These are phyloP conservation scores for Alternaria metachromatica DNA, from an alignment of 2,329 filamentous ascomycete species.

Conservation along the genomic window DNA sequence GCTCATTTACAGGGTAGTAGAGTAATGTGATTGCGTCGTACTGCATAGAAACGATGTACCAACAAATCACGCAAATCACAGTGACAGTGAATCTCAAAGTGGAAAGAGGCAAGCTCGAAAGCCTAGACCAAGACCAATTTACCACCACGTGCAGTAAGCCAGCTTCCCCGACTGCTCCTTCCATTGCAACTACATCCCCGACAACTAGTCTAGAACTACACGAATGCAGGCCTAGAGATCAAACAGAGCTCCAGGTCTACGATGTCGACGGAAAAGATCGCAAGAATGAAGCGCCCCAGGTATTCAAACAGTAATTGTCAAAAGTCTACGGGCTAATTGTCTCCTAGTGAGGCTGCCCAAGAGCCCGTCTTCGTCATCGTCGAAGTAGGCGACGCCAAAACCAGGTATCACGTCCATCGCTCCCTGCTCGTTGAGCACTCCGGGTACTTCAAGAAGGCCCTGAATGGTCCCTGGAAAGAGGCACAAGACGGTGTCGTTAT, in stretches of 20 bases:
- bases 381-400: conserved; percentile 7
- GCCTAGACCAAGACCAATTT: not conserved
- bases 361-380: not conserved
- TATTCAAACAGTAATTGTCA: not conserved
- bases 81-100: not conserved
- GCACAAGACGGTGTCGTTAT: conserved; percentile 10
- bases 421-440: conserved; percentile 19
- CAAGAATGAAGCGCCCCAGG: not conserved
- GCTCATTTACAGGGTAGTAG: not conserved
- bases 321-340: not conserved
- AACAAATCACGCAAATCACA: not conserved
- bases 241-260: not conserved
- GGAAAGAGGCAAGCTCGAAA: not conserved
- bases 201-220: not conserved
- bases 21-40: not conserved
- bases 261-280: not conserved
- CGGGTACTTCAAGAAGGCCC: conserved; percentile 22
- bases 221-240: not conserved
- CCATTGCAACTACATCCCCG: not conserved
- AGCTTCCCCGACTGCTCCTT: not conserved
- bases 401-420: conserved; percentile 17
- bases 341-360: not conserved
- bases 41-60: not conserved
- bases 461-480: conserved; percentile 20
- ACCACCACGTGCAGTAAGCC: not conserved